Base-by-base conservation (phyloP, 2,329 filamentous ascomycete species). In the Cyclaneusma minus region DNA sequence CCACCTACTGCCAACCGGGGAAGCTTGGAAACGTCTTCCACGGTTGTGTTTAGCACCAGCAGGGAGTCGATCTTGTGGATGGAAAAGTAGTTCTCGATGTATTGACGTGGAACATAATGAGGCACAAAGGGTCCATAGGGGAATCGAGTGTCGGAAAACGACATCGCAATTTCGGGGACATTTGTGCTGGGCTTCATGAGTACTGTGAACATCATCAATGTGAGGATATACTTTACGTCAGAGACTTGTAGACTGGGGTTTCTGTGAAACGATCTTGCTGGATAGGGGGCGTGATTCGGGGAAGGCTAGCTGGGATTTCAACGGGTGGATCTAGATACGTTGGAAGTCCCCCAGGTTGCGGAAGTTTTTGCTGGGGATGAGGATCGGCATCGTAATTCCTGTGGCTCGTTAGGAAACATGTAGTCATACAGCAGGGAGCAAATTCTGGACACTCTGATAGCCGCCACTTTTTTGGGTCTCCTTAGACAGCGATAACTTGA, bases 51-150 rank as follows among this genome's bases (percentile, higher is more conserved):
- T 8, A 68, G 45, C 0, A 50, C 51, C 0, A 71, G 41, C 3
- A 57, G 43, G 0, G 36, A 27, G 32, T 70, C 65, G 0, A 52
- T 53, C 21, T 51, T 46, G 32, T 69, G 62, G 0, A 41, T 31
- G 0, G 65, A 58, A 34, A 69, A 64, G 34, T 70, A 69, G 16
- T 56, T 57, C 29, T 67, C 57, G 3, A 71, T 52, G 29, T 68
- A 69, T 35, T 68, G 62, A 3, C 58, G 55, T 0, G 66, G 58
- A 1, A 70, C 45, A 32, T 60, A 54, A 36, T 69, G 64, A 0
- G 64, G 64, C 8, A 56, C 58, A 36, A 68, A 69, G 0, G 64
- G 62, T 0, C 63, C 64, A 29, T 68, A 67, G 0, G 64, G 47
- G 34, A 69, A 68, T 1, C 50, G 50, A 1, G 46, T 24, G 30